A percentile compares a stretch with the other conserved stretches of the same genome.
phyloP scores from a whole-genome alignment of 306 rosid species.

The Senna tora region DNA sequence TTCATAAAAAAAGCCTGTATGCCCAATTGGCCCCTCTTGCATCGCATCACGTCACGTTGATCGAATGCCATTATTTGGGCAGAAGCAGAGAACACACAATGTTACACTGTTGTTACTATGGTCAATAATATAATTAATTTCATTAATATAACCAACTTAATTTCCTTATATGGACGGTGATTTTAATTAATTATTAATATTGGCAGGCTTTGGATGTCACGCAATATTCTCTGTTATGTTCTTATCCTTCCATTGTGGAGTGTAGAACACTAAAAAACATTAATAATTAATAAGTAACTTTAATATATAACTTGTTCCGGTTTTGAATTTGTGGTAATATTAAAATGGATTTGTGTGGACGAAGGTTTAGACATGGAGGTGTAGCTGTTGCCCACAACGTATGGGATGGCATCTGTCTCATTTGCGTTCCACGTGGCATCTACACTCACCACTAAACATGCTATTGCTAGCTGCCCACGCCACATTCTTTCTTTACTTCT shows the following conservation, averaged over 20 bases:
- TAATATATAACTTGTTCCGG: too few relatives aligned
- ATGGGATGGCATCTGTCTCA: conserved; percentile 1
- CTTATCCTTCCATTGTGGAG: neutral
- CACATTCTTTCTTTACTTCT: neutral
- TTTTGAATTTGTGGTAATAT: neutral
- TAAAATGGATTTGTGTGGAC: neutral
- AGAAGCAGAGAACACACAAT: too few relatives aligned
- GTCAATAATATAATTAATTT: neutral
- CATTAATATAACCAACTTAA: neutral
- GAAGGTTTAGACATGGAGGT: neutral
- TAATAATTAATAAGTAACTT: too few relatives aligned
- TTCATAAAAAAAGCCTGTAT: too few relatives aligned
- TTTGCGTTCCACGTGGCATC: conserved; percentile 6
- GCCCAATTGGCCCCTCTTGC: neutral
- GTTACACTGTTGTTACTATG: neutral
- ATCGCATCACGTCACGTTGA: neutral
- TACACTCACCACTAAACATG: neutral
- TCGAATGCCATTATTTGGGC: neutral
- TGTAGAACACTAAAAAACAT: neutral
- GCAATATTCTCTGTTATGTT: neutral
- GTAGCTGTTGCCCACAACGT: conserved; percentile 2
- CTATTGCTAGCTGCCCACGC: neutral
- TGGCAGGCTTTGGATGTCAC: neutral
- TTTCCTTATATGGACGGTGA: too few relatives aligned
- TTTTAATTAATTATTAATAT: neutral